Evolutionary conservation across 2,329 filamentous ascomycete species (phyloP), one percentile per base, ranked within the genome.

Genomic region (Fulvia fulva): DNA sequence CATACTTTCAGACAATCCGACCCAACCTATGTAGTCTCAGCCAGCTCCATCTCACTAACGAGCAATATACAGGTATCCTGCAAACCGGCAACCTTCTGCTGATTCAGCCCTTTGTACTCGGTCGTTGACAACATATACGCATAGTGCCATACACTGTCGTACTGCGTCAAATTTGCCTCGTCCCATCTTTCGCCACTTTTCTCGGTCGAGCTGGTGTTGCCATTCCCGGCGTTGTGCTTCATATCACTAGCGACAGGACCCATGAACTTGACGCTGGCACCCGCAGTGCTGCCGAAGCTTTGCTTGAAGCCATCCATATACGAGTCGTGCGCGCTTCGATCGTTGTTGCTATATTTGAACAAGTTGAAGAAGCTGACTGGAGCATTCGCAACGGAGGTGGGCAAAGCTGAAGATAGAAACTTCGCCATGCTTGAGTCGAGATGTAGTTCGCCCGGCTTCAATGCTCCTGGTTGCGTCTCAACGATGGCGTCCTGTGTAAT

Each of bases 301-400:
- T 53, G 12, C 26, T 65, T 65, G 46, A 65, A 63, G 16, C 57
- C 58, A 21, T 46, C 44, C 63, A 65, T 65, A 47, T 65, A 65
- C 2, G 56, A 49, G 32, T 65, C 59, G 32, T 65, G 63, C 16
- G 46, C 25, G 5, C 34, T 43, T 12, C 56, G 49, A 26, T 65
- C 61, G 8, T 43, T 51, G 22, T 63, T 53, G 1, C 25, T 47
- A 47, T 65, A 65, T 19, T 59, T 57, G 61, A 65, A 65, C n/a
- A 65, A 47, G 25, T 65, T 65, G 58, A 65, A 63, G n/a, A 61
- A 57, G 49, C 61, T 62, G 23, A 60, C 57, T 9, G 63, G 63
- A 1, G 12, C 34, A 21, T 58, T 51, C 2, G 32, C 32, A 22
- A 60, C 49, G 11, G 6, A 16, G 3, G 50, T 14, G 5, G 63